Conservation (phyloP, 768 basidiomycete species). For the Termitomyces sp. region DNA sequence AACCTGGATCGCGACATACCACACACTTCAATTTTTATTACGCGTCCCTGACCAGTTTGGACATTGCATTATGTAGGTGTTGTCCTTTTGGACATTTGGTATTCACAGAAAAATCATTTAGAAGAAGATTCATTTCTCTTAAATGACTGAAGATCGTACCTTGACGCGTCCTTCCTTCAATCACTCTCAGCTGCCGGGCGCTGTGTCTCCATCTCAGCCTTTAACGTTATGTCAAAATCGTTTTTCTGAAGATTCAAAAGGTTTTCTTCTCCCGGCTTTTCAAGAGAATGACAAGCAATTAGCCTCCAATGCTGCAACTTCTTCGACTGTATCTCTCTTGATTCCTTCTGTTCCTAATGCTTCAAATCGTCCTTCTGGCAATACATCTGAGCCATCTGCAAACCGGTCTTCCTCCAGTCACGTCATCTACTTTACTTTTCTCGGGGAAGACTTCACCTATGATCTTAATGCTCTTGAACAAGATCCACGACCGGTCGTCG, state of each 20-base stretch:
- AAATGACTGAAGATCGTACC: background rate
- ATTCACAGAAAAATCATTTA: background rate
- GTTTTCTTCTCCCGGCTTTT: slow-evolving; percentile 4
- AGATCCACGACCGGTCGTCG: slow-evolving; percentile 39
- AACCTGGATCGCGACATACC: background rate
- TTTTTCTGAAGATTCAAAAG: background rate
- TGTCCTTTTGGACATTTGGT: background rate
- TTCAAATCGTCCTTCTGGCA: background rate
- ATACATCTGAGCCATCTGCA: background rate
- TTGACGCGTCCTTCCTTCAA: background rate
- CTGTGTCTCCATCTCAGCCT: background rate
- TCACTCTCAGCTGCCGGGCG: background rate
- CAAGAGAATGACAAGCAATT: background rate
- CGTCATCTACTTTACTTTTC: slow-evolving; percentile 27
- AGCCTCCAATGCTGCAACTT: slow-evolving; percentile 4
- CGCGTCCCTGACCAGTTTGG: background rate
- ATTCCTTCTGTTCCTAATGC: background rate
- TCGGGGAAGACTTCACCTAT: slow-evolving; percentile 34
- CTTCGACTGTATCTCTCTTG: background rate
- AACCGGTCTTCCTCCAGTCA: slow-evolving; percentile 4
- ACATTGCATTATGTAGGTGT: background rate
- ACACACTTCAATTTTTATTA: too few species aligned
- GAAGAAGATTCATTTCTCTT: background rate
- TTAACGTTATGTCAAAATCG: background rate
- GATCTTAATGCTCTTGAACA: slow-evolving; percentile 37